These are phyloP conservation scores for Chloranthus sessilifolius DNA, from an alignment of 164 flowering plant genomes.

Conservation along the genomic window DNA sequence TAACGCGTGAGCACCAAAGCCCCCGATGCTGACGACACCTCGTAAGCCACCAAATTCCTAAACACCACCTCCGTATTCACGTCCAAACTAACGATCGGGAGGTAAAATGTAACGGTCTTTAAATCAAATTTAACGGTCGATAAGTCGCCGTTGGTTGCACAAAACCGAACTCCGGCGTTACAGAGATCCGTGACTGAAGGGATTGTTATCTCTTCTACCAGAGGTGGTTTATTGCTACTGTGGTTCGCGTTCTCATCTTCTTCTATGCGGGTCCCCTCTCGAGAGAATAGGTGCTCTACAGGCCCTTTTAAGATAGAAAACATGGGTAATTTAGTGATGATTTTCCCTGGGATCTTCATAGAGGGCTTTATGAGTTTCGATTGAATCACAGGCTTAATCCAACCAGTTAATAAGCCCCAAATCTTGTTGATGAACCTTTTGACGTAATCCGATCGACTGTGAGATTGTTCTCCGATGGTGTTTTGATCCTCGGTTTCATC, in stretches of 20 bases:
- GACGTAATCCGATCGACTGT: neutral
- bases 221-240: slow-evolving; percentile 13
- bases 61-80: slow-evolving; percentile 46
- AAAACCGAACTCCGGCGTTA: slow-evolving; percentile 25
- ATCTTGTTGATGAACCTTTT: slow-evolving; percentile 1
- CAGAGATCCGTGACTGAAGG: slow-evolving; percentile 36
- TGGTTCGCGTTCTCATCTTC: neutral
- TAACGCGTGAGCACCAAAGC: slow-evolving; percentile 22
- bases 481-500: too few species aligned
- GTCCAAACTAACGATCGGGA: slow-evolving; percentile 37
- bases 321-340: slow-evolving; percentile 10
- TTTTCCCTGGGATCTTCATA: slow-evolving; percentile 12
- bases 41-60: slow-evolving; percentile 34
- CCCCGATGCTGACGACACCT: slow-evolving; percentile 15
- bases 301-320: slow-evolving; percentile 12
- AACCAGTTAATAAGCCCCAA: slow-evolving; percentile 2
- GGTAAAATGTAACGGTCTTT: slow-evolving; percentile 17
- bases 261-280: neutral
- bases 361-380: slow-evolving; percentile 15
- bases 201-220: slow-evolving; percentile 35
- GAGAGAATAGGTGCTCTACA: slow-evolving; percentile 3
- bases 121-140: slow-evolving; percentile 26
- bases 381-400: neutral
- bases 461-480: too few species aligned
- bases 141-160: slow-evolving; percentile 20